Percentiles rank a stretch among this genome's conserved stretches.
Evolutionary conservation across 2,329 filamentous ascomycete species (phyloP).

Genomic region (Tolypocladium cylindrosporum): DNA sequence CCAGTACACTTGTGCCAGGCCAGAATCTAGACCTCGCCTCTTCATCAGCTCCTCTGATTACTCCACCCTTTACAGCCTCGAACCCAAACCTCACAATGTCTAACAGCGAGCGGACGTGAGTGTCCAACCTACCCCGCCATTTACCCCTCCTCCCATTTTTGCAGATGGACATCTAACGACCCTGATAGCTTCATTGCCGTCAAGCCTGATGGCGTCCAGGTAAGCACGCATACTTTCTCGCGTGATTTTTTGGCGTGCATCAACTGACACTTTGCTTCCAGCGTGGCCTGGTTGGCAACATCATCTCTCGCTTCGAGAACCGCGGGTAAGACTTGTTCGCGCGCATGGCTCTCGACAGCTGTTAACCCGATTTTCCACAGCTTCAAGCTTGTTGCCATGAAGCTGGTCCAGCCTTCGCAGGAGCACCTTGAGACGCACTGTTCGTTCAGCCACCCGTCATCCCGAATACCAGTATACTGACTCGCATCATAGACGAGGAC

Average conservation of each 20-base stretch:
- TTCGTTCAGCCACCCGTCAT: slow-evolving; percentile 25
- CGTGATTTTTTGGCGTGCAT: not conserved
- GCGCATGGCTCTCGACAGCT: not conserved
- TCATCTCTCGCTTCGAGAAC: slow-evolving; percentile 96
- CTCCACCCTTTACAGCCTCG: slow-evolving; percentile 15
- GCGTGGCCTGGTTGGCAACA: slow-evolving; percentile 96
- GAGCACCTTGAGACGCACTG: slow-evolving; percentile 97
- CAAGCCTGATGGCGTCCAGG: slow-evolving; percentile 99
- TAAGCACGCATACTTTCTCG: slow-evolving; percentile 32
- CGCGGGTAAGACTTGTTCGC: slow-evolving; percentile 56
- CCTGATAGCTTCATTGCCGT: slow-evolving; percentile 90
- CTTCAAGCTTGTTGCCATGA: slow-evolving; percentile 98
- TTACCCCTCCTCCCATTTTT: slow-evolving; percentile 9
- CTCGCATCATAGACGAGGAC: slow-evolving; percentile 57
- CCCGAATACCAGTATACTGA: slow-evolving; percentile 2
- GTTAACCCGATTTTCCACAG: slow-evolving; percentile 29
- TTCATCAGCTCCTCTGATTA: slow-evolving; percentile 1
- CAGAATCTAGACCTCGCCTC: slow-evolving; percentile 8
- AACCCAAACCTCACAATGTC: slow-evolving; percentile 47
- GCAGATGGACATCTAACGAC: slow-evolving; percentile 12
- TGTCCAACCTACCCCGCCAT: slow-evolving; percentile 23
- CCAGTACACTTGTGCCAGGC: slow-evolving; percentile 16
- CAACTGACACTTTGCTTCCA: slow-evolving; percentile 28
- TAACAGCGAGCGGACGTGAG: slow-evolving; percentile 77
- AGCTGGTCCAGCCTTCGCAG: slow-evolving; percentile 81